Evolutionary conservation across 768 basidiomycete species (phyloP).

Genomic region (Cystofilobasidium macerans): DNA sequence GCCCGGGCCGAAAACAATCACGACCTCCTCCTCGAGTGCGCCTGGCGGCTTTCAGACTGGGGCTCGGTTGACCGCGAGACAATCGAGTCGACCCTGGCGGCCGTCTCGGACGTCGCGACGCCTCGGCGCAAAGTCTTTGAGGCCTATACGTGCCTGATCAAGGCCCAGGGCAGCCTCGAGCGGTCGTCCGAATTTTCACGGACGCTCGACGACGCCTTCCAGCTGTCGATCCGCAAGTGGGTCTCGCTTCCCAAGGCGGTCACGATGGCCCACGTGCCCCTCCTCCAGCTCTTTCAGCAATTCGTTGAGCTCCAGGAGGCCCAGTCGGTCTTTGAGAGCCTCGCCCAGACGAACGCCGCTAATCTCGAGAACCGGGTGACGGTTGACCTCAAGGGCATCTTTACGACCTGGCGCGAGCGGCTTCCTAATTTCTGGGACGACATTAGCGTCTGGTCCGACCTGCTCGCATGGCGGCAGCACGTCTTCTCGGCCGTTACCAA

Average conservation of each 20-base stretch:
- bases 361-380: slow-evolving; percentile 91
- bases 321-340: slow-evolving; percentile 72
- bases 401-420: slow-evolving; percentile 93
- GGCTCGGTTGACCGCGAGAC: slow-evolving; percentile 50
- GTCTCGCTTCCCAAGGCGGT: slow-evolving; percentile 71
- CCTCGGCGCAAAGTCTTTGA: slow-evolving; percentile 97
- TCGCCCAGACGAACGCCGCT: slow-evolving; percentile 69
- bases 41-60: slow-evolving; percentile 91
- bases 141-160: slow-evolving; percentile 79
- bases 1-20: slow-evolving; percentile 79
- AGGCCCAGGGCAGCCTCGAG: slow-evolving; percentile 49
- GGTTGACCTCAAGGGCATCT: slow-evolving; percentile 79
- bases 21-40: slow-evolving; percentile 84
- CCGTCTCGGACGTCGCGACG: slow-evolving; percentile 74
- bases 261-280: slow-evolving; percentile 82
- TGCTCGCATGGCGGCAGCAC: slow-evolving; percentile 98
- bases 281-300: slow-evolving; percentile 96
- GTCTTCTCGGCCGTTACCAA: slow-evolving; percentile 96
- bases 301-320: slow-evolving; percentile 97
- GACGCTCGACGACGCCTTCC: slow-evolving; percentile 89
- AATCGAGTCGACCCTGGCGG: slow-evolving; percentile 65
- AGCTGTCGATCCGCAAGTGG: slow-evolving; percentile 93
- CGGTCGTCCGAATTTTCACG: slow-evolving; percentile 71
- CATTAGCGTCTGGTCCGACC: slow-evolving; percentile 95
- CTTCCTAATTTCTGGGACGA: slow-evolving; percentile 93